Evolutionary conservation across 2,329 filamentous ascomycete genomes (phyloP), one percentile per base, ranked within the genome.

Genomic region (Sporothrix humicola): DNA sequence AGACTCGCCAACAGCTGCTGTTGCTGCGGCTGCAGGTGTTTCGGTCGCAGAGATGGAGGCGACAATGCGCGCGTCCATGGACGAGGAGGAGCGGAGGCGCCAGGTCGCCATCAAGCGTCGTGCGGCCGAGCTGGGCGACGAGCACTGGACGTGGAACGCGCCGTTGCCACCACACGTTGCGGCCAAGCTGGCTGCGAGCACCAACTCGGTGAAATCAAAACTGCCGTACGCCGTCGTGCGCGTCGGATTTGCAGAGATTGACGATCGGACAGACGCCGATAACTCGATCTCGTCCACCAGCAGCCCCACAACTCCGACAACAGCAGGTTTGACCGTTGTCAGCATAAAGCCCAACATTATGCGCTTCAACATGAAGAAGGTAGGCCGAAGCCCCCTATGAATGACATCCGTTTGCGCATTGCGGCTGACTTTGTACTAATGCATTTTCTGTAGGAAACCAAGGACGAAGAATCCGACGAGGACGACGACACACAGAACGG

Each of bases 71-170:
- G 88, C 88, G 3, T 90, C 91, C 1, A 80, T 92, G 15, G 88
- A 89, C 6, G 87, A 89, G 48, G 90, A 93, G 78, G 92, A 94
- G 80, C 85, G 86, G 69, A 91, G 90, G 78, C 87, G 89, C 9
- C 86, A 89, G 79, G 85, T 87, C 74, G 85, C 89, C 54, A 79
- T 93, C 13, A 88, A 90, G 74, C 87, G 87, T 77, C 88, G 90
- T 75, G 88, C 89, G 9, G 86, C 87, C 20, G 86, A 88, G 75
- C 82, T 88, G 59, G 89, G 90, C 71, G 93, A 95, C 80, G 91
- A 91, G 20, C 90, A 91, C 79, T 95, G 93, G 93, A 91, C 93
- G 20, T 83, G 95, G 72, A 90, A 89, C 75, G 86, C 89, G 71
- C 83, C 84, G 66, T 65, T 76, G 56, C 76, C 76, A 9, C 59